Evolutionary conservation across 2,329 filamentous ascomycete genomes (phyloP).

Genomic region (Colletotrichum shisoi): DNA sequence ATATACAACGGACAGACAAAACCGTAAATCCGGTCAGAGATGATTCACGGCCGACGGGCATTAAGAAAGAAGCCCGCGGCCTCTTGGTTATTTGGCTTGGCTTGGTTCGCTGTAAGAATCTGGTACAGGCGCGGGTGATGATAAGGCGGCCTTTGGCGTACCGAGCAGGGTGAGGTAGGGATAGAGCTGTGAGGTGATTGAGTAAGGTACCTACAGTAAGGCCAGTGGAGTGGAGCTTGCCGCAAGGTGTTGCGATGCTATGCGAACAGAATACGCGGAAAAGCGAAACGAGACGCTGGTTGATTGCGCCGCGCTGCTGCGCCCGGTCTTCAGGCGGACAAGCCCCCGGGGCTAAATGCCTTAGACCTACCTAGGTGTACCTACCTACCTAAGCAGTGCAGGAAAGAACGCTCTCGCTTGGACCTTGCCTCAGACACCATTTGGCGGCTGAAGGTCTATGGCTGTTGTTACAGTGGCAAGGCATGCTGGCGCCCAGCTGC

Average conservation of each 20-base stretch:
- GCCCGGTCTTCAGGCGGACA: constrained; percentile 33
- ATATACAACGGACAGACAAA: neutral
- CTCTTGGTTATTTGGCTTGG: constrained; percentile 4
- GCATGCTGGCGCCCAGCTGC: neutral
- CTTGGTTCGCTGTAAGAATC: constrained; percentile 13
- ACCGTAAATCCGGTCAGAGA: neutral
- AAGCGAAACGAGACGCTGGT: constrained; percentile 6
- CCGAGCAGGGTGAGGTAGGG: constrained; percentile 10
- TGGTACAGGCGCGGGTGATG: constrained; percentile 25
- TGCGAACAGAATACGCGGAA: constrained; percentile 25
- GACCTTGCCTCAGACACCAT: constrained; percentile 4
- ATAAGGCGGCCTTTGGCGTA: constrained; percentile 23
- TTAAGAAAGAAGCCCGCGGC: neutral
- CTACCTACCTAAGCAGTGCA: neutral
- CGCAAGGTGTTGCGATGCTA: neutral
- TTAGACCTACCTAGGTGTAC: neutral
- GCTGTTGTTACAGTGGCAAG: neutral
- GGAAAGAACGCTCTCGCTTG: neutral
- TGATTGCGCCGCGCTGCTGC: constrained; percentile 23
- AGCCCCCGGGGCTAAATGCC: neutral
- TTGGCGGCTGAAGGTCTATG: constrained; percentile 1
- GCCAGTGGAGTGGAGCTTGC: neutral
- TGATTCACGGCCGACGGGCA: constrained; percentile 5
- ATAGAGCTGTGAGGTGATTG: constrained; percentile 10
- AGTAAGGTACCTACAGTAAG: neutral